These are phyloP conservation scores for Erysimum cheiranthoides DNA, from an alignment of 345 rosid species.

Conservation along the genomic window DNA sequence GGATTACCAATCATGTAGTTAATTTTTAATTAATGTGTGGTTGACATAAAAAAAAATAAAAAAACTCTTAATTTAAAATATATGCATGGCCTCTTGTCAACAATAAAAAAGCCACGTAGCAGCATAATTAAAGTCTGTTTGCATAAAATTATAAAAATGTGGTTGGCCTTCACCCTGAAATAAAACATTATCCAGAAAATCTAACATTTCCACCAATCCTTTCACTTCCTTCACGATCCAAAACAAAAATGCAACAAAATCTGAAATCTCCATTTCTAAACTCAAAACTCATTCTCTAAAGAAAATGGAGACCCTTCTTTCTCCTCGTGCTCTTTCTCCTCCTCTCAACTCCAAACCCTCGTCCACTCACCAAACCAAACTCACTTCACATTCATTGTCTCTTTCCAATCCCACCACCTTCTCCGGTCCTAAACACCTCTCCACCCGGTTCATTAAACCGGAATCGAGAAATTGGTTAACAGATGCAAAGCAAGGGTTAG, in stretches of 20 bases:
- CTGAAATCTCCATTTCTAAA: conserved; percentile 10
- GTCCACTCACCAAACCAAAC: conserved; percentile 49
- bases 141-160: conserved; percentile 29
- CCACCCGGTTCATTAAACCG: conserved; percentile 42
- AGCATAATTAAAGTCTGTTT: neutral
- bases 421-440: conserved; percentile 52
- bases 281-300: conserved; percentile 41
- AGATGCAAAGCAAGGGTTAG: conserved; percentile 78
- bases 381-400: conserved; percentile 51
- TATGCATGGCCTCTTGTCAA: neutral
- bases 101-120: conserved; percentile 28
- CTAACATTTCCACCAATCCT: conserved; percentile 53
- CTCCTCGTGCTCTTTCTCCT: conserved; percentile 62
- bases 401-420: conserved; percentile 50
- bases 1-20: no score
- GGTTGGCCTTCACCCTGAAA: conserved; percentile 25
- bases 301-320: conserved; percentile 75
- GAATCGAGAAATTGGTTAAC: conserved; percentile 54
- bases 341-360: conserved; percentile 56
- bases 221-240: conserved; percentile 42
- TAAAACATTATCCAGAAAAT: conserved; percentile 56
- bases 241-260: conserved; percentile 38
- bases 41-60: no score
- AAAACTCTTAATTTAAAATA: no score
- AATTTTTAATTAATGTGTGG: no score